Evolutionary conservation across 768 basidiomycete species (phyloP).

Genomic region (Mycena galericulata): DNA sequence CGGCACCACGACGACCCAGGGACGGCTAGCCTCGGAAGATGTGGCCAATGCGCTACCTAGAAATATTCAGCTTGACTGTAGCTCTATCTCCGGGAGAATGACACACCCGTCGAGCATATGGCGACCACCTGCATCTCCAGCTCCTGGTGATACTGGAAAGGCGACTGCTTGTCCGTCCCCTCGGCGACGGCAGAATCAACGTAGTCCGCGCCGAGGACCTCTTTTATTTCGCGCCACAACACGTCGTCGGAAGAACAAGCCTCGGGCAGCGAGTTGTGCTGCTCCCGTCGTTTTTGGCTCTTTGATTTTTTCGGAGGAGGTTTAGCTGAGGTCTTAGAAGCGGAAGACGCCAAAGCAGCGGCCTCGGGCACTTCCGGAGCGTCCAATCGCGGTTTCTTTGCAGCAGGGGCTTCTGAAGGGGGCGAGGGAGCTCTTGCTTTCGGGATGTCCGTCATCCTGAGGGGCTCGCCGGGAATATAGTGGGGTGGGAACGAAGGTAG

Average conservation of each 20-base stretch:
- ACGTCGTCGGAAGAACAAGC: conserved; percentile 81
- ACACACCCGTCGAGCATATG: conserved; percentile 73
- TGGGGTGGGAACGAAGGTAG: too few relatives aligned
- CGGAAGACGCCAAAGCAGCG: background rate
- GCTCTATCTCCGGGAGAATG: background rate
- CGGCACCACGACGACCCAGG: conserved; percentile 89
- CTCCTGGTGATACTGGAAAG: conserved; percentile 70
- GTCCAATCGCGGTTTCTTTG: conserved; percentile 45
- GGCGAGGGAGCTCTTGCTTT: conserved; percentile 15
- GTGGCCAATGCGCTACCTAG: conserved; percentile 78
- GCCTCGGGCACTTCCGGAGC: background rate
- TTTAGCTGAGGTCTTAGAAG: conserved; percentile 14
- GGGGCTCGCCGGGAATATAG: too few relatives aligned
- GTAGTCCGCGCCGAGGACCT: conserved; percentile 70
- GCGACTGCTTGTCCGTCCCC: conserved; percentile 67
- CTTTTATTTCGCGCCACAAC: conserved; percentile 75
- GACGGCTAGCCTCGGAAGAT: conserved; percentile 56
- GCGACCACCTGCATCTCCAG: conserved; percentile 74
- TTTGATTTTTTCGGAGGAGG: conserved; percentile 33
- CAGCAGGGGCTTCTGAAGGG: conserved; percentile 37
- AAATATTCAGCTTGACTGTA: background rate
- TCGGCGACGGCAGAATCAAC: conserved; percentile 63
- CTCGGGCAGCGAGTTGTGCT: conserved; percentile 64
- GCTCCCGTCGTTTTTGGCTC: conserved; percentile 44
- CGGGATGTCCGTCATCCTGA: conserved; percentile 14